A percentile compares a stretch with the other conserved stretches of the same genome.
phyloP scores from a whole-genome alignment of 129 eudicot species.

The Flaveria robusta region DNA sequence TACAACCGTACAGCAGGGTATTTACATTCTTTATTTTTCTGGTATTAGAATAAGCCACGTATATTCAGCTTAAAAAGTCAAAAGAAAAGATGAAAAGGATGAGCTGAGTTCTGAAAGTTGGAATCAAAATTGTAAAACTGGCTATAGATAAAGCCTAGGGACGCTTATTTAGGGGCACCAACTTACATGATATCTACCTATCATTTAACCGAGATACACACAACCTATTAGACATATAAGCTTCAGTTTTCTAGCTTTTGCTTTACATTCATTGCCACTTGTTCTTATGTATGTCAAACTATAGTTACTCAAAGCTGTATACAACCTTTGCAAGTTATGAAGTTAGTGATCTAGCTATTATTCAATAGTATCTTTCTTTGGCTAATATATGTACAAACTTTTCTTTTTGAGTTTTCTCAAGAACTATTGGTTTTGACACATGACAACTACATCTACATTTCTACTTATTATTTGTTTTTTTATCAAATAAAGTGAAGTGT shows the following conservation, averaged over 20 bases:
- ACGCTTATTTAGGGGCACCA: conserved; percentile 25
- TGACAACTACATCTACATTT: conserved; percentile 18
- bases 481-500: conserved; percentile 8
- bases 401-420: not conserved
- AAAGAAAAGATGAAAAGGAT: conserved; percentile 13
- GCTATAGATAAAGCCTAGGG: conserved; percentile 29
- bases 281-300: conserved; percentile 14
- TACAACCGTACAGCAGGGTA: conserved; percentile 31
- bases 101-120: conserved; percentile 23
- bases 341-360: conserved; percentile 14
- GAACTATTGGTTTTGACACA: conserved; percentile 19
- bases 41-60: conserved; percentile 26
- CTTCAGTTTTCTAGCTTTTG: not conserved
- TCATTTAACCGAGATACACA: conserved; percentile 8
- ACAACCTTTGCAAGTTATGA: conserved; percentile 14
- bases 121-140: conserved; percentile 26
- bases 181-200: conserved; percentile 13
- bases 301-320: conserved; percentile 7
- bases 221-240: not conserved
- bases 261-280: not conserved
- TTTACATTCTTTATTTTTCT: conserved; percentile 10
- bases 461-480: conserved; percentile 13
- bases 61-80: conserved; percentile 7
- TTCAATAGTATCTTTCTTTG: not conserved
- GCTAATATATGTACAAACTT: not conserved